These are phyloP conservation scores for Oryza brachyantha DNA, from an alignment of 176 grass and related monocot species.

Conservation along the genomic window DNA sequence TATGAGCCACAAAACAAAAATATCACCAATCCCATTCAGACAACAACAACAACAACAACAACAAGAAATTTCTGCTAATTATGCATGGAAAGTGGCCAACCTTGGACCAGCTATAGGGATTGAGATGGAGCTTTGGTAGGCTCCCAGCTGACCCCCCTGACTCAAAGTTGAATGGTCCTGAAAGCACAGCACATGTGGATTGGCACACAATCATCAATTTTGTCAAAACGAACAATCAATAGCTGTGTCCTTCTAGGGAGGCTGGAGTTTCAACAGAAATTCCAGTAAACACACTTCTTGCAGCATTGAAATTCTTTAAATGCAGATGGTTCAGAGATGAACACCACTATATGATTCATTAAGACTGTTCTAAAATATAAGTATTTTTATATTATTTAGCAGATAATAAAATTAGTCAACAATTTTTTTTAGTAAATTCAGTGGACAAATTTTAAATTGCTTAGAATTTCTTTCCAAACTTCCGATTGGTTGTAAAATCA, in stretches of 20 bases:
- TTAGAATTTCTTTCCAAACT: no score
- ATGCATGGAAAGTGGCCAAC: slow-evolving; percentile 14
- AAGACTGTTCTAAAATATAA: no score
- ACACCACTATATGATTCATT: no score
- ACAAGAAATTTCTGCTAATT: slow-evolving; percentile 12
- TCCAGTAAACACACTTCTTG: neutral
- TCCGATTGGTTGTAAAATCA: no score
- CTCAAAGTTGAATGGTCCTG: slow-evolving; percentile 93
- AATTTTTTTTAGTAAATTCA: no score
- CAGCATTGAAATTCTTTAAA: neutral
- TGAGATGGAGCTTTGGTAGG: slow-evolving; percentile 83
- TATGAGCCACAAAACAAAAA: neutral
- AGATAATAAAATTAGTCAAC: no score
- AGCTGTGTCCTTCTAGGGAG: neutral
- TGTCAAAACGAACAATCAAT: neutral
- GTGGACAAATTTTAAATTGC: no score
- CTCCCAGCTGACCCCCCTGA: slow-evolving; percentile 32
- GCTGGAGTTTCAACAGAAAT: neutral
- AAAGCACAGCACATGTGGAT: neutral
- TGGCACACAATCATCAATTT: neutral
- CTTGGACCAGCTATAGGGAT: slow-evolving; percentile 93
- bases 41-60: slow-evolving; percentile 32
- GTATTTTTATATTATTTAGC: no score
- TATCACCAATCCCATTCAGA: neutral
- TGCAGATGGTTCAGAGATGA: neutral